Evolutionary conservation across 2,329 filamentous ascomycete species (phyloP).

Genomic region (Sporothrix euskadiensis): DNA sequence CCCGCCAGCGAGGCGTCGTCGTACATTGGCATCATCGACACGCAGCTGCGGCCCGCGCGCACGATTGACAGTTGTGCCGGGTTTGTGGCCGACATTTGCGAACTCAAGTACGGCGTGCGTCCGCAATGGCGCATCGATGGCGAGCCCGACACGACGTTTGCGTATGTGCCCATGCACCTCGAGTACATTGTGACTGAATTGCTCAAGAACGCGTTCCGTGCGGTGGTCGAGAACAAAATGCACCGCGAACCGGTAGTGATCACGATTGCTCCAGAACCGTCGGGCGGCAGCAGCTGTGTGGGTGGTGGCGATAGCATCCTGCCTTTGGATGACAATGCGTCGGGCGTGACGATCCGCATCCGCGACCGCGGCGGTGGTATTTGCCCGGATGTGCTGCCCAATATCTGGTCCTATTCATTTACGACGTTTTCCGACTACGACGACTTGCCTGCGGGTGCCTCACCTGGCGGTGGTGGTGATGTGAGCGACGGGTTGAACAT

Average conservation of each 20-base stretch:
- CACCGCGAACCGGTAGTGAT: constrained; percentile 82
- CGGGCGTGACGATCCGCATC: constrained; percentile 92
- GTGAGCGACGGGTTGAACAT: constrained; percentile 67
- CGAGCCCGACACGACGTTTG: constrained; percentile 82
- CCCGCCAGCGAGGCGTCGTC: constrained; percentile 43
- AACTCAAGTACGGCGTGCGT: constrained; percentile 89
- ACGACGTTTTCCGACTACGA: constrained; percentile 83
- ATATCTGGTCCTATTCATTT: constrained; percentile 97
- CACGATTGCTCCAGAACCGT: constrained; percentile 77
- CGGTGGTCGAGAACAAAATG: constrained; percentile 81
- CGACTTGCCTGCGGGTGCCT: constrained; percentile 47
- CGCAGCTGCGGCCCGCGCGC: constrained; percentile 75
- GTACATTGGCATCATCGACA: constrained; percentile 93
- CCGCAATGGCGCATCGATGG: constrained; percentile 80
- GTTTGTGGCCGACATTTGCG: constrained; percentile 94
- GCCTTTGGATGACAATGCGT: constrained; percentile 64
- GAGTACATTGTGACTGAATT: constrained; percentile 98
- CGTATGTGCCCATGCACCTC: constrained; percentile 91
- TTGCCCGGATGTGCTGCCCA: constrained; percentile 73
- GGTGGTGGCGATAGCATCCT: constrained; percentile 45
- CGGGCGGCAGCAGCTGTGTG: constrained; percentile 34
- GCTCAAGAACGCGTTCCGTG: constrained; percentile 94
- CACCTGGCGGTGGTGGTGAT: constrained; percentile 69
- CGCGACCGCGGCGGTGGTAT: constrained; percentile 95
- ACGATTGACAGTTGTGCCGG: constrained; percentile 83